Conservation (phyloP, 257 asterid species). For the Osmanthus fragrans region DNA sequence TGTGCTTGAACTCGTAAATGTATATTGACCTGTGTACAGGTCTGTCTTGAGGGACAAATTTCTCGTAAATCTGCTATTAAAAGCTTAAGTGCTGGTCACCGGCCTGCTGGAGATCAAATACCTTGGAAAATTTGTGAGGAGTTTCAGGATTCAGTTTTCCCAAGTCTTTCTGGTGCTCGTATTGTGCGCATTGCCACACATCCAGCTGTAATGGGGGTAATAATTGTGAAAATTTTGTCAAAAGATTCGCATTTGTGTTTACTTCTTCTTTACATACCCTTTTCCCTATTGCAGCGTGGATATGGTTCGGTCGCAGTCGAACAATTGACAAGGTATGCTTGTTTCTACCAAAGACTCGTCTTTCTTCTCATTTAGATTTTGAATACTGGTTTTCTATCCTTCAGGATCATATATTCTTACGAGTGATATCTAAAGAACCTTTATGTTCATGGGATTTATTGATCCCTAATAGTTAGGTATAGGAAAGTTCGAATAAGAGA, state of each 20-base stretch:
- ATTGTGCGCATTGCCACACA: constrained; percentile 97
- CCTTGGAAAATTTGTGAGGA: constrained; percentile 94
- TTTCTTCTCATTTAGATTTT: constrained; percentile 16
- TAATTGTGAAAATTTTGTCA: constrained; percentile 11
- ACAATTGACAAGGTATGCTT: constrained; percentile 65
- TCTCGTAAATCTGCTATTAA: constrained; percentile 69
- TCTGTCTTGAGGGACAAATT: constrained; percentile 88
- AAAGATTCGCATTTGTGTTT: constrained; percentile 12
- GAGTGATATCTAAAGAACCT: not conserved
- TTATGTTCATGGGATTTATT: no score
- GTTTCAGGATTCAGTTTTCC: constrained; percentile 69
- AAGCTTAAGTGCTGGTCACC: constrained; percentile 68
- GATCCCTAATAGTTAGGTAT: no score
- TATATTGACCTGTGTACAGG: constrained; percentile 38
- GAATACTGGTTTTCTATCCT: not conserved
- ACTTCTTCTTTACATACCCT: not conserved
- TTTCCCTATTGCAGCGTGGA: constrained; percentile 64
- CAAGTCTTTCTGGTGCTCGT: constrained; percentile 95
- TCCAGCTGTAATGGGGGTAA: constrained; percentile 96
- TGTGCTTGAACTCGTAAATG: constrained; percentile 7
- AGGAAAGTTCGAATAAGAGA: no score
- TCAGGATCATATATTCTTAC: not conserved
- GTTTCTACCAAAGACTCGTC: not conserved
- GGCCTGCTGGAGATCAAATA: constrained; percentile 89
- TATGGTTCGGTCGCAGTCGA: constrained; percentile 90